Percentiles rank a stretch among this genome's conserved stretches.
These are phyloP conservation scores for Gracilariopsis chorda DNA, from an alignment of 23 red algal genomes.

Conservation along the genomic window DNA sequence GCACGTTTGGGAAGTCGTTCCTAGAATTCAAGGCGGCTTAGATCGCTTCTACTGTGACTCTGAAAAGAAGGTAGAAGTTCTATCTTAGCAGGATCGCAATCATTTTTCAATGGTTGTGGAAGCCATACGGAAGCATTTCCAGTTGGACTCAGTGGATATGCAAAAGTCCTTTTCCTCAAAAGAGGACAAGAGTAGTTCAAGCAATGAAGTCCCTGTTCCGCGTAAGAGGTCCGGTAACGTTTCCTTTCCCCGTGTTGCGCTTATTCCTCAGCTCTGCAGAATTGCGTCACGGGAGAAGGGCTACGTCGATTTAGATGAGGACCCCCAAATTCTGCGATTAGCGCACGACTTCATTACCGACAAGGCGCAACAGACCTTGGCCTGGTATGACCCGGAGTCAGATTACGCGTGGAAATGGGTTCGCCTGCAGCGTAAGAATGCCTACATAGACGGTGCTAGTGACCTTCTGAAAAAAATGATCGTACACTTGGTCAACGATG, in stretches of 20 bases:
- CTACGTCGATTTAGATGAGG: slow-evolving; percentile 12
- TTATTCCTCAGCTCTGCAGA: background rate
- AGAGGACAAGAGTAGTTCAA: slow-evolving; percentile 12
- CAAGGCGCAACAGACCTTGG: slow-evolving; percentile 5
- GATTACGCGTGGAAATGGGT: slow-evolving; percentile 29
- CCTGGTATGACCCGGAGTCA: slow-evolving; percentile 13
- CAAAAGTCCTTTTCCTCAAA: background rate
- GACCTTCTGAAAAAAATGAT: slow-evolving; percentile 45
- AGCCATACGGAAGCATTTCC: slow-evolving; percentile 16
- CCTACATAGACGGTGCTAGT: slow-evolving; percentile 33
- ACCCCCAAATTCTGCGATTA: slow-evolving; percentile 1
- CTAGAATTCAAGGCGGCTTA: slow-evolving; percentile 39
- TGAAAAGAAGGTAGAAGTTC: background rate
- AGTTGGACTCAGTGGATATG: background rate
- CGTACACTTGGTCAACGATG: slow-evolving; percentile 32
- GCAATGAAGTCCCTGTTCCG: background rate
- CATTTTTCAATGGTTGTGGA: slow-evolving; percentile 55
- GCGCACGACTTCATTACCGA: background rate
- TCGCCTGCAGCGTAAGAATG: slow-evolving; percentile 43
- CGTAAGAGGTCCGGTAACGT: background rate
- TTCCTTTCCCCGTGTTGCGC: slow-evolving; percentile 14
- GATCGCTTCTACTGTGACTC: background rate
- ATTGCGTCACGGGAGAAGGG: background rate
- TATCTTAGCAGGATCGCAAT: slow-evolving; percentile 2
- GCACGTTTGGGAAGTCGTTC: slow-evolving; percentile 18